A percentile compares a stretch with the other conserved stretches of the same genome.
These are phyloP conservation scores for Fagopyrum esculentum DNA, from an alignment of 148 eudicot species.

Conservation along the genomic window DNA sequence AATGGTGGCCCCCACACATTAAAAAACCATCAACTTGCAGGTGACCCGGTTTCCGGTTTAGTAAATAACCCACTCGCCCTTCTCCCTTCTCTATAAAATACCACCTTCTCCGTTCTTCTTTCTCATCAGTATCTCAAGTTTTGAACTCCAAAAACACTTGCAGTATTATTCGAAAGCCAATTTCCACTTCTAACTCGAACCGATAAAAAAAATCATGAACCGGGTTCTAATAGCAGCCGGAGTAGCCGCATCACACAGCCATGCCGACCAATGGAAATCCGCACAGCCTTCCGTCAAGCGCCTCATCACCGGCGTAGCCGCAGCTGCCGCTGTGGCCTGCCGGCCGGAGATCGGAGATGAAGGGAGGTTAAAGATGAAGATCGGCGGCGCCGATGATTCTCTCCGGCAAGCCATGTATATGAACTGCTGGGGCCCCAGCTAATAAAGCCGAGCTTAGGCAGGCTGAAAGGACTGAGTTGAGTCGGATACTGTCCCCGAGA, in stretches of 20 bases:
- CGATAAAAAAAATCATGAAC: conserved; percentile 7
- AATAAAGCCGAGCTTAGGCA: neutral
- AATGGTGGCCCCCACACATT: neutral
- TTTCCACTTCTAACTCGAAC: neutral
- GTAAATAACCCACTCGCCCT: neutral
- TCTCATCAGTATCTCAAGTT: neutral
- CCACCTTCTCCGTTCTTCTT: neutral
- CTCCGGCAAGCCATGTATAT: conserved; percentile 58
- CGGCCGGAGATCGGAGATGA: conserved; percentile 4
- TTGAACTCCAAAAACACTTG: neutral
- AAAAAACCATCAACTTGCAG: neutral
- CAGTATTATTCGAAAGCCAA: neutral
- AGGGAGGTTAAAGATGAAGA: neutral
- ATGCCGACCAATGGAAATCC: conserved; percentile 13
- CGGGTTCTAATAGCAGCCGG: conserved; percentile 12
- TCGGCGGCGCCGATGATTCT: conserved; percentile 28
- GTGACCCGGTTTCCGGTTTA: conserved; percentile 7
- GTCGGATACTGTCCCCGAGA: neutral
- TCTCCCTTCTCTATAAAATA: neutral
- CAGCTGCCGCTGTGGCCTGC: neutral
- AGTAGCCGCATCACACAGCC: conserved; percentile 5
- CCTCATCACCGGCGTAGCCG: conserved; percentile 19
- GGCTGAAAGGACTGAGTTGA: neutral
- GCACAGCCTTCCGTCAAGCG: conserved; percentile 18
- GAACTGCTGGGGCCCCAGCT: conserved; percentile 65